Evolutionary conservation across 2,329 filamentous ascomycete species (phyloP).

Genomic region (Penicillium paneum): DNA sequence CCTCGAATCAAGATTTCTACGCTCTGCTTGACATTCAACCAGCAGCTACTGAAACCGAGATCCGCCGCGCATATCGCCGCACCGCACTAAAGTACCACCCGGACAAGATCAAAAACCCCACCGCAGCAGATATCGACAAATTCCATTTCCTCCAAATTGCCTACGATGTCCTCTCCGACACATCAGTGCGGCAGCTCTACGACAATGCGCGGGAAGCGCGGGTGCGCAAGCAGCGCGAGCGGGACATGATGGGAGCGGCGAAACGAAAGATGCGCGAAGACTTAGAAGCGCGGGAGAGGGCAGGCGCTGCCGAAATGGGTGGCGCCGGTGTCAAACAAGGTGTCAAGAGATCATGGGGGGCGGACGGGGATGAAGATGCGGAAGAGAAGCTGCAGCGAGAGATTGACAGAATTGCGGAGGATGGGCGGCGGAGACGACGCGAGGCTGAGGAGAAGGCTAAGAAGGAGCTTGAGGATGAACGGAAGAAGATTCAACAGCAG

Average conservation of each 20-base stretch:
- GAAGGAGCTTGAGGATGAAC: conserved; percentile 45
- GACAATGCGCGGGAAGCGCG: conserved; percentile 71
- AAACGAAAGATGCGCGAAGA: conserved; percentile 79
- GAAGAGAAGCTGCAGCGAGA: conserved; percentile 52
- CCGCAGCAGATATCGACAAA: conserved; percentile 66
- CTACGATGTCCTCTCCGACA: conserved; percentile 75
- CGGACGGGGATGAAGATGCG: conserved; percentile 41
- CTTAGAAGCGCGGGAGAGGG: conserved; percentile 71
- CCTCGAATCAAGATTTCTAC: conserved; percentile 70
- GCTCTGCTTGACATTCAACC: conserved; percentile 66
- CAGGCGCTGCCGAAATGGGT: conserved; percentile 37
- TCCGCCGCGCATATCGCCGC: conserved; percentile 80
- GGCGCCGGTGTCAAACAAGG: conserved; percentile 48
- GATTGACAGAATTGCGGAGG: conserved; percentile 52
- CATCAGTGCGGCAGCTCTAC: conserved; percentile 70
- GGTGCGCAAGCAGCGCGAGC: conserved; percentile 65
- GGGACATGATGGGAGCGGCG: conserved; percentile 69
- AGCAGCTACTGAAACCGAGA: conserved; percentile 65
- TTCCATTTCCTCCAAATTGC: conserved; percentile 85
- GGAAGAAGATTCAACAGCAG: conserved; percentile 37
- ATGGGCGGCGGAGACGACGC: conserved; percentile 50
- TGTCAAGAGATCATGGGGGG: conserved; percentile 56
- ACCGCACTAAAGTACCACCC: conserved; percentile 89
- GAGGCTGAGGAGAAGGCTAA: conserved; percentile 48
- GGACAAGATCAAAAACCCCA: conserved; percentile 75